Base-by-base conservation (phyloP, 2,329 filamentous ascomycete genomes). In the Colletotrichum endophyticum region DNA sequence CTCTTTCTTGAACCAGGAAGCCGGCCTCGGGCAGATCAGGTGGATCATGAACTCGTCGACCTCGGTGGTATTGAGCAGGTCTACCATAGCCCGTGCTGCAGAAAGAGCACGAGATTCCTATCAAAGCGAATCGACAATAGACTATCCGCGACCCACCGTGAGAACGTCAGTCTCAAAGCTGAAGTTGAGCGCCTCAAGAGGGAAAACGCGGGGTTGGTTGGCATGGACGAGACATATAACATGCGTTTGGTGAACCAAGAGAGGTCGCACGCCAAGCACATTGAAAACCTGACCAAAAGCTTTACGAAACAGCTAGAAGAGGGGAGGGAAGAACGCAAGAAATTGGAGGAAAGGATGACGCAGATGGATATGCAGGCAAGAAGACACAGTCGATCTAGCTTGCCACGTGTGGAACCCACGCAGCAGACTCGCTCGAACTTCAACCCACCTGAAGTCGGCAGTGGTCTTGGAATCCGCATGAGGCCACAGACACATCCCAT, bases 31-130 rank as follows among this genome's bases (percentile, higher is more conserved):
- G 86, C 85, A 6, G 81, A 84, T 30, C 82, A 85, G 59, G 82
- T 86, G 19, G 84, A 87, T 64, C 81, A 83, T 6, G 86, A 86
- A 66, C 81, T 89, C 5, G 85, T 85, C 2, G 86, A 85, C 78
- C 82, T 89, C 0, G 88, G 88, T 6, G 87, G 87, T 8, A 82
- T 89, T 28, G 85, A 88, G 53, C 87, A 89, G 70, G 84, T 88
- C 7, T 89, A 89, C 76, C 88, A 89, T 77, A 83, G 84, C 15
- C 79, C 81, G 25, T 89, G 87, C 78, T 89, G 88, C 79, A 82
- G 83, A 44, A 88, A 85, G 78, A 72, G 61, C 27, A 39, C 44
- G 9, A 83, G 84, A 12, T 84, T 83, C 81, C 80, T 85, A 7
- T 83, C 84, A 77, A 80, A 84, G 36, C 83, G 80, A 16, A 84